Base-by-base conservation (phyloP, 2,329 filamentous ascomycete genomes). In the Fusarium piperis region DNA sequence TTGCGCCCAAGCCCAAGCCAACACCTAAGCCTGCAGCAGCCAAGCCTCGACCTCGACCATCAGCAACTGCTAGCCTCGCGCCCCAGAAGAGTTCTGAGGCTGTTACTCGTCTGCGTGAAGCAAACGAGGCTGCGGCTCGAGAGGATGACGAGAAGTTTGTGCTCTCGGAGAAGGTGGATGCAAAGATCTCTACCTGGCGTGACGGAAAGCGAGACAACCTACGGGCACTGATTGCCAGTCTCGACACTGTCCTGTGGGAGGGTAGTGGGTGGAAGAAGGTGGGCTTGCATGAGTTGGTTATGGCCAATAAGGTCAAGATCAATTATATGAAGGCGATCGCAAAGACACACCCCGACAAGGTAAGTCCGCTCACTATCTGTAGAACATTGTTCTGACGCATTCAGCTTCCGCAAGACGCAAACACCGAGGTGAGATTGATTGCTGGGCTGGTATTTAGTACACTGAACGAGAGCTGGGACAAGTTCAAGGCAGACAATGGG, bases 251-350 rank as follows among this genome's bases (percentile, higher is more conserved):
- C 30, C 86, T 99, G 30, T 99, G 96, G 96, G 91, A 94, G 71
- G 92, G 91, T 44, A 94, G 94, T 70, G 94, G 94, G 5, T 99
- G 96, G 96, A 98, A 97, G 85, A 97, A 97, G 85, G 92, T 98
- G 63, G 94, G 94, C 33, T 90, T 99, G 90, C 92, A 95, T 72
- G 96, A 99, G 83, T 82, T 99, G 74, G 92, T 99, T 59, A 89
- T 97, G 87, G 91, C 94, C 35, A 94, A 93, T 74, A 97, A 95
- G 86, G 96, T 98, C 80, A 99, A 99, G 89, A 92, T 99, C 72
- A 87, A 93, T 67, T 99, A 99, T 80, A 98, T 99, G 96, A 98
- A 97, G 88, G 96, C 95, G 7, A 98, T 99, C 87, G 94, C 92
- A 12, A 98, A 98, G 87, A 96, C 96, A 75, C 96, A 99, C 87